Evolutionary conservation across 192 early-diverging fungal genomes (phyloP).

Genomic region (Mortierella claussenii): DNA sequence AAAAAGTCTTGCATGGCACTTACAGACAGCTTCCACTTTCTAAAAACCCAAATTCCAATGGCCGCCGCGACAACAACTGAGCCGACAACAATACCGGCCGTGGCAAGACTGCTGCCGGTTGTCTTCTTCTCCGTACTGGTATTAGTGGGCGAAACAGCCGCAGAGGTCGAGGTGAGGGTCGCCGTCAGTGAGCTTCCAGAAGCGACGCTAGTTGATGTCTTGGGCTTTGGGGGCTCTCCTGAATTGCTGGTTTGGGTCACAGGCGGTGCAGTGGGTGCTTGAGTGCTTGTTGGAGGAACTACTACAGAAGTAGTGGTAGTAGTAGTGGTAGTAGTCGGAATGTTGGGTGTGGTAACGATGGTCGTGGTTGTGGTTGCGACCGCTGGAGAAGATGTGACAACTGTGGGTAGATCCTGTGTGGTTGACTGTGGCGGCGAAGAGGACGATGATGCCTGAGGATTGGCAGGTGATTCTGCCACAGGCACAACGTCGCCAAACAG

Average conservation of each 20-base stretch:
- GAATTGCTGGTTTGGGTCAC: neutral
- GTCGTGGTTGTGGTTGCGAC: neutral
- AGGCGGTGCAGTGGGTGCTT: neutral
- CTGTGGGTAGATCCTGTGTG: neutral
- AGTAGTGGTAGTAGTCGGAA: neutral
- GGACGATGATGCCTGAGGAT: neutral
- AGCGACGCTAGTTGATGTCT: neutral
- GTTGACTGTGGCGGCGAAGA: neutral
- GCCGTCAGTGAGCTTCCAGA: neutral
- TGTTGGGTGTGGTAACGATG: neutral
- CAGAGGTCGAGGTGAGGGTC: neutral
- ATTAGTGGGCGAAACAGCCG: neutral
- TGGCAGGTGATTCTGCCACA: neutral
- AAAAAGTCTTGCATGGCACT: slow-evolving; percentile 6
- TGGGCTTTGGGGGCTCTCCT: neutral
- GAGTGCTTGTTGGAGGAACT: neutral
- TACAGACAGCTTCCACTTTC: slow-evolving; percentile 65
- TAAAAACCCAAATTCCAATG: slow-evolving; percentile 62
- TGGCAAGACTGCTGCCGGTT: slow-evolving; percentile 14
- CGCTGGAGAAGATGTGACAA: neutral
- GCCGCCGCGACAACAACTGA: slow-evolving; percentile 55
- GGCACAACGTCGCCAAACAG: too few relatives aligned
- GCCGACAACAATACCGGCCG: slow-evolving; percentile 56
- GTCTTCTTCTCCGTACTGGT: neutral
- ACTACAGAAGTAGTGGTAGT: neutral